These are phyloP conservation scores for Colletotrichum sidae DNA, from an alignment of 2,329 filamentous ascomycete species.

Conservation along the genomic window DNA sequence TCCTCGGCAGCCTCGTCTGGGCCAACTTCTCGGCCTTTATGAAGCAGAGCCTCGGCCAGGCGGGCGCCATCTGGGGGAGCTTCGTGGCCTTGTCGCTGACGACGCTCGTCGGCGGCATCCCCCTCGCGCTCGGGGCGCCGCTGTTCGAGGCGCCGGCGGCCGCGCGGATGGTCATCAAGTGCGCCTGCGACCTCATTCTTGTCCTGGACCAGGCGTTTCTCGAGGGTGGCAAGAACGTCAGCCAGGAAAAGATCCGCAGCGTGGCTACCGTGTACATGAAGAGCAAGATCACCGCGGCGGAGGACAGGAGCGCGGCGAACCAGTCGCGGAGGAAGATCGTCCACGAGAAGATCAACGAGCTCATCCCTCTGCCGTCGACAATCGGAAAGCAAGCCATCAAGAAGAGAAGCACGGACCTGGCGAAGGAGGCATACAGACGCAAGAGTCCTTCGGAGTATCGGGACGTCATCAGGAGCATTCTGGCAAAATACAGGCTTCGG, in stretches of 20 bases:
- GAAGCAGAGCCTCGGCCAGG: constrained; percentile 32
- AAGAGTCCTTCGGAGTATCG: constrained; percentile 8
- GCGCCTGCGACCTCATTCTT: constrained; percentile 33
- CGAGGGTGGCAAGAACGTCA: constrained; percentile 8
- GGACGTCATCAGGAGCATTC: neutral
- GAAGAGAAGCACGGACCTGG: too few species aligned
- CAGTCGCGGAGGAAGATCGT: constrained; percentile 1
- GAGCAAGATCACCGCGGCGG: neutral
- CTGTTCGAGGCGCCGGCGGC: constrained; percentile 26
- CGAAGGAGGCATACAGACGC: constrained; percentile 4
- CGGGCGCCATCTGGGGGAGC: constrained; percentile 35
- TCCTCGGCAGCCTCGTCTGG: constrained; percentile 40
- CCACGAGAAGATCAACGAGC: constrained; percentile 3
- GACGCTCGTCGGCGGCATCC: constrained; percentile 40
- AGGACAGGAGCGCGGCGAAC: neutral
- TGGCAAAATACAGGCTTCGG: neutral
- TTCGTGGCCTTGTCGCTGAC: constrained; percentile 35
- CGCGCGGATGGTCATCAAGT: constrained; percentile 30
- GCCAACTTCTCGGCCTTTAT: constrained; percentile 41
- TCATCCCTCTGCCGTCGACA: constrained; percentile 10
- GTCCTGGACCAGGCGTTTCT: constrained; percentile 21
- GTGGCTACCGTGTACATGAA: constrained; percentile 2
- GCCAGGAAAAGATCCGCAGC: neutral
- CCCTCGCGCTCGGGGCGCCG: constrained; percentile 21
- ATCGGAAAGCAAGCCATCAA: neutral